A percentile compares a stretch with the other conserved stretches of the same genome.
Conservation (phyloP, 2,329 filamentous ascomycete genomes). For the Allantophomopsis cytisporea region DNA sequence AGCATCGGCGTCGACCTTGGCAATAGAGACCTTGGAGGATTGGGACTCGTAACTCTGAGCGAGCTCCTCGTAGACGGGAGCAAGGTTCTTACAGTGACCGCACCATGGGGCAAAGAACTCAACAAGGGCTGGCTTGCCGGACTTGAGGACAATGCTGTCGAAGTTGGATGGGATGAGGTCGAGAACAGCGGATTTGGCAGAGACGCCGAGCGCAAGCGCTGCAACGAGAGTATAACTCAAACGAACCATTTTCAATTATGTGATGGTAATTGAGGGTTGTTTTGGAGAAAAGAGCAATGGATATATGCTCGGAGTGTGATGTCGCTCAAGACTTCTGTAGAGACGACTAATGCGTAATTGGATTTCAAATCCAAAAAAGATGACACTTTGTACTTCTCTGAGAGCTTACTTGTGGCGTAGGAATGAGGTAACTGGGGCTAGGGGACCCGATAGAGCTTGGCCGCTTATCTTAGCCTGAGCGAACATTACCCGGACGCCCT, state of each 20-base stretch:
- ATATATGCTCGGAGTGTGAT: too few species aligned
- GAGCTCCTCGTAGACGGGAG: constrained; percentile 88
- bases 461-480: too few species aligned
- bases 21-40: constrained; percentile 66
- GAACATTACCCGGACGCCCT: too few species aligned
- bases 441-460: too few species aligned
- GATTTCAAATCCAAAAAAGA: too few species aligned
- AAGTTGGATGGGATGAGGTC: constrained; percentile 89
- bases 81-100: constrained; percentile 96
- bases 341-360: too few species aligned
- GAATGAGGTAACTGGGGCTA: too few species aligned
- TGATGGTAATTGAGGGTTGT: too few species aligned
- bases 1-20: constrained; percentile 90
- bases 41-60: constrained; percentile 59
- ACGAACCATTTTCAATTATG: neutral
- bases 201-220: constrained; percentile 36
- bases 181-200: constrained; percentile 70
- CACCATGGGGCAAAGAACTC: constrained; percentile 99
- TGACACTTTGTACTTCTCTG: too few species aligned
- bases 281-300: too few species aligned
- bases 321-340: too few species aligned
- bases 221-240: constrained; percentile 30
- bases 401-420: too few species aligned
- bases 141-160: constrained; percentile 76
- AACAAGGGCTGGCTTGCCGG: constrained; percentile 88